Evolutionary conservation across 352 stramenopile species (phyloP).

Genomic region (Globisporangium recalcitrans): DNA sequence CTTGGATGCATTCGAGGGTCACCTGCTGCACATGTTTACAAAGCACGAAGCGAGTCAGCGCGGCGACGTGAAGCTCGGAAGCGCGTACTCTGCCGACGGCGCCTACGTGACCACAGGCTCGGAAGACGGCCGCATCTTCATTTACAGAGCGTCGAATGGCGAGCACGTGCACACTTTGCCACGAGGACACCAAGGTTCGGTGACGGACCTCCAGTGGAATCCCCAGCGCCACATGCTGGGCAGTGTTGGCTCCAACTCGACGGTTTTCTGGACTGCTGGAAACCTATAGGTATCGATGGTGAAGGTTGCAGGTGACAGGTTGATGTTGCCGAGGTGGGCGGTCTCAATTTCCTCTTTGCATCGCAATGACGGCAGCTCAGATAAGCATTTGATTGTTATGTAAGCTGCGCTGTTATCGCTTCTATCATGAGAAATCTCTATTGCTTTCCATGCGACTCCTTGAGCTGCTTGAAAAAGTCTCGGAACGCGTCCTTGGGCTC

Average conservation of each 20-base stretch:
- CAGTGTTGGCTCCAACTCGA: constrained; percentile 67
- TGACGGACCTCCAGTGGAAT: constrained; percentile 77
- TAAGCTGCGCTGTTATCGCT: not conserved
- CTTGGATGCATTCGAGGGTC: constrained; percentile 81
- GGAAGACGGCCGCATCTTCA: constrained; percentile 66
- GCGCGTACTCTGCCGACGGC: constrained; percentile 70
- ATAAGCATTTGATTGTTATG: not conserved
- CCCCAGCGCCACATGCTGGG: constrained; percentile 77
- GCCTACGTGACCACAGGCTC: constrained; percentile 64
- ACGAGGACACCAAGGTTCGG: constrained; percentile 53
- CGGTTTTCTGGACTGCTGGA: constrained; percentile 61
- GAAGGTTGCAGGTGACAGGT: not conserved
- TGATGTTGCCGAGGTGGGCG: no score
- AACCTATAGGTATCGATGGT: constrained; percentile 6
- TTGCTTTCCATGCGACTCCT: constrained; percentile 1
- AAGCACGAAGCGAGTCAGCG: constrained; percentile 37
- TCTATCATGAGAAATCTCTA: constrained; percentile 2
- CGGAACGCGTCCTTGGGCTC: constrained; percentile 70
- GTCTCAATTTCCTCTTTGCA: no score
- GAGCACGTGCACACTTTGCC: constrained; percentile 53
- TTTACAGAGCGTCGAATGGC: constrained; percentile 59
- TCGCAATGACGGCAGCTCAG: not conserved
- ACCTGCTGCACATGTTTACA: constrained; percentile 67
- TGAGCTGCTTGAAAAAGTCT: constrained; percentile 59
- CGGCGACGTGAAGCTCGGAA: constrained; percentile 45